phyloP scores from a whole-genome alignment of 1,139 yeast species.

The Trichomonascaceae sp. region DNA sequence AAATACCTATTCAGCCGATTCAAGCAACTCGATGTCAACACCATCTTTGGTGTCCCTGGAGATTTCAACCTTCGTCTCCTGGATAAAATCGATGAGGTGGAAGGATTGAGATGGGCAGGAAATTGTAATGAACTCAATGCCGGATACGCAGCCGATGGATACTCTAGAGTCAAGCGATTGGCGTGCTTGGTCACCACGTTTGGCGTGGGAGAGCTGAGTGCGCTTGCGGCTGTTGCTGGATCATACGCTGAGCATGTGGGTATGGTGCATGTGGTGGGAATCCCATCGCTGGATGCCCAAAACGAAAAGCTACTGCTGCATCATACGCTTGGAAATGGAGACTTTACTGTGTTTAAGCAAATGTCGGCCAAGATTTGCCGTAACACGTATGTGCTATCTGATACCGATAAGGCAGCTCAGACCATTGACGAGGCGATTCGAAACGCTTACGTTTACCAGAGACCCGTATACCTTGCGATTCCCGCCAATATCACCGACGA shows the following conservation, averaged over 20 bases:
- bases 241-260: conserved; percentile 55
- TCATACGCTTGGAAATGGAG: conserved; percentile 76
- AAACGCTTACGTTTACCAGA: conserved; percentile 56
- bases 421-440: conserved; percentile 65
- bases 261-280: conserved; percentile 54
- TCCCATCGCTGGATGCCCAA: conserved; percentile 49
- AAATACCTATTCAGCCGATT: conserved; percentile 39
- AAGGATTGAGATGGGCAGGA: conserved; percentile 30
- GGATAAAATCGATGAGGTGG: conserved; percentile 39
- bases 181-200: conserved; percentile 50
- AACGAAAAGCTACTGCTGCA: conserved; percentile 44
- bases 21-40: conserved; percentile 32
- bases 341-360: conserved; percentile 62
- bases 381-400: conserved; percentile 51
- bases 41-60: conserved; percentile 45
- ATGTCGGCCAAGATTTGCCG: conserved; percentile 62
- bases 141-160: conserved; percentile 58
- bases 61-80: conserved; percentile 45
- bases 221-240: conserved; percentile 55
- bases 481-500: conserved; percentile 73
- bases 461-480: conserved; percentile 73
- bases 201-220: conserved; percentile 66
- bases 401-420: conserved; percentile 48
- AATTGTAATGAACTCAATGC: conserved; percentile 39
- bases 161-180: conserved; percentile 46